Percentiles rank a stretch among this genome's conserved stretches.
Evolutionary conservation across 768 basidiomycete species (phyloP).

Genomic region (Pseudohyphozyma bogoriensis): DNA sequence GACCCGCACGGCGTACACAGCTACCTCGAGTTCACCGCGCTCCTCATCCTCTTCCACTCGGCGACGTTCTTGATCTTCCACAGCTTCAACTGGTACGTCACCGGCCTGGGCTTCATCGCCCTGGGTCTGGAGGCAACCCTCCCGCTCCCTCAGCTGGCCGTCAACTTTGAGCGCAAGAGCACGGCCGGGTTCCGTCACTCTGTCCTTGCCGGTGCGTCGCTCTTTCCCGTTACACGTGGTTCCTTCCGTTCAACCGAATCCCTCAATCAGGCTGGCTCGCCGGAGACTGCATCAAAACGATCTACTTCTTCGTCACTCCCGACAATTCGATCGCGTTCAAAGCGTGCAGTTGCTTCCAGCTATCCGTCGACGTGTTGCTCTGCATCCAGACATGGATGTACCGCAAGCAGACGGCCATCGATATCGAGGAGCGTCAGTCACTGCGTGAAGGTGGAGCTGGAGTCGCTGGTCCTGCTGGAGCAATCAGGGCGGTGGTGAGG

Average conservation of each 20-base stretch:
- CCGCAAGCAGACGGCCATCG: slow-evolving; percentile 25
- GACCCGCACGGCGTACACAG: background rate
- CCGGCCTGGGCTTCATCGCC: slow-evolving; percentile 25
- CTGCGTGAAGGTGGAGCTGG: too few relatives aligned
- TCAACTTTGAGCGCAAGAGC: slow-evolving; percentile 26
- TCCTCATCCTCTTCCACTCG: slow-evolving; percentile 19
- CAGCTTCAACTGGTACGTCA: slow-evolving; percentile 16
- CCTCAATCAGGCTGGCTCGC: slow-evolving; percentile 26
- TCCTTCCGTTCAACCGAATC: background rate
- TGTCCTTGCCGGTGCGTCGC: too few relatives aligned
- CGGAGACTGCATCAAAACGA: slow-evolving; percentile 23
- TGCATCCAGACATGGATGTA: slow-evolving; percentile 23
- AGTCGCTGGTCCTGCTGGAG: too few relatives aligned
- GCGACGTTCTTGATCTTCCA: slow-evolving; percentile 22
- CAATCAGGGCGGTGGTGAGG: too few relatives aligned
- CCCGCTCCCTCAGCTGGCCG: slow-evolving; percentile 25
- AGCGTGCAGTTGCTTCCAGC: slow-evolving; percentile 27
- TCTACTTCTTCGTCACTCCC: slow-evolving; percentile 26
- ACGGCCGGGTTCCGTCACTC: slow-evolving; percentile 21
- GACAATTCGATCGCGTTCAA: slow-evolving; percentile 27
- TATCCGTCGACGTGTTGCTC: slow-evolving; percentile 27
- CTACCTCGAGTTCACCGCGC: slow-evolving; percentile 28
- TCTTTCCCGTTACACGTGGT: background rate
- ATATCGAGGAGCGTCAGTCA: too few relatives aligned
- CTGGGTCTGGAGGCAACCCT: slow-evolving; percentile 30